A percentile compares a stretch with the other conserved stretches of the same genome.
Evolutionary conservation across 805 yeast species (phyloP).

Genomic region (Maudiozyma bulderi): DNA sequence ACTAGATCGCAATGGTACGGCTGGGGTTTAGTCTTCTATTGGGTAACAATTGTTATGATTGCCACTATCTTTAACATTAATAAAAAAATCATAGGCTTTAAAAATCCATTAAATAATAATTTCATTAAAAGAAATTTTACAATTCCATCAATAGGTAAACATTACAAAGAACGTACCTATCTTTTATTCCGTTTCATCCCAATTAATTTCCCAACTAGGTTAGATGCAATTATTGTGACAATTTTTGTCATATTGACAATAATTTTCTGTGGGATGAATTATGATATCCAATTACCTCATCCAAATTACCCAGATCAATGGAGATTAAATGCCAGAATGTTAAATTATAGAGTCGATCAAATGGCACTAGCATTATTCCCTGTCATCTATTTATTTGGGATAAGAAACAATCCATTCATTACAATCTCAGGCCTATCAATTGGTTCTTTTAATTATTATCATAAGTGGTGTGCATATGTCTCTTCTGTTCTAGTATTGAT

Average conservation of each 20-base stretch:
- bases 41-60: slow-evolving; percentile 30
- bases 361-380: slow-evolving; percentile 48
- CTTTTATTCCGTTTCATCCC: slow-evolving; percentile 19
- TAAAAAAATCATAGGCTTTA: slow-evolving; percentile 20
- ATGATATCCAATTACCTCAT: slow-evolving; percentile 31
- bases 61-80: slow-evolving; percentile 26
- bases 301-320: slow-evolving; percentile 28
- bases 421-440: slow-evolving; percentile 52
- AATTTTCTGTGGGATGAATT: slow-evolving; percentile 30
- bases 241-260: slow-evolving; percentile 27
- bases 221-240: slow-evolving; percentile 25
- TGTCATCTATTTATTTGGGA: slow-evolving; percentile 51
- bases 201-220: slow-evolving; percentile 24
- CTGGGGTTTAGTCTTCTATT: slow-evolving; percentile 38
- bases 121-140: slow-evolving; percentile 17
- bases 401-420: slow-evolving; percentile 61
- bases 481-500: slow-evolving; percentile 40
- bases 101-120: slow-evolving; percentile 7
- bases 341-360: slow-evolving; percentile 48
- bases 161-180: slow-evolving; percentile 16
- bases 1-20: slow-evolving; percentile 34
- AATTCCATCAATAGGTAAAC: slow-evolving; percentile 23
- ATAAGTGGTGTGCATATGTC: slow-evolving; percentile 55
- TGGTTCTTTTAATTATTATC: slow-evolving; percentile 51
- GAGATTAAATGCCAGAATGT: slow-evolving; percentile 28